These are phyloP conservation scores for Rhizopus delemar DNA, from an alignment of 371 early-diverging fungal genomes.

Conservation along the genomic window DNA sequence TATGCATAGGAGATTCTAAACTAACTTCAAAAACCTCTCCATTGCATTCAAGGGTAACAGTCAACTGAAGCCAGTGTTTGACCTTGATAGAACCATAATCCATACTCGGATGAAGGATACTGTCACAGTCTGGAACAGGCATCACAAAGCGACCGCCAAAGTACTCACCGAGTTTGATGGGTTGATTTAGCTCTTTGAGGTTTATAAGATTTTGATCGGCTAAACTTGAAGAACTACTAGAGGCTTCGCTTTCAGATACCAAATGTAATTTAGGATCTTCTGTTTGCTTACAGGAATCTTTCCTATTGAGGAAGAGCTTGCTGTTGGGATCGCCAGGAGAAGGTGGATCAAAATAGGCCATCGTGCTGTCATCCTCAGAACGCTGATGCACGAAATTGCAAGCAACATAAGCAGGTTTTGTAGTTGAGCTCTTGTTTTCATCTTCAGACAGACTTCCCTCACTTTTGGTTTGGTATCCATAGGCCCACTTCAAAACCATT, in stretches of 20 bases:
- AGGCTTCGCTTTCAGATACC: no score
- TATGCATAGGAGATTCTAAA: slow-evolving; percentile 35
- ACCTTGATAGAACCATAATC: slow-evolving; percentile 29
- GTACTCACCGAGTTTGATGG: slow-evolving; percentile 31
- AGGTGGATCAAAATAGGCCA: slow-evolving; percentile 19
- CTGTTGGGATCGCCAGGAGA: background rate
- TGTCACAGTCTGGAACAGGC: slow-evolving; percentile 39
- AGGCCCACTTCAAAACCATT: slow-evolving; percentile 44
- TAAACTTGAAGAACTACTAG: no score
- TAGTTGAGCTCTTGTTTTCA: slow-evolving; percentile 7
- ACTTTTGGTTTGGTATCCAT: background rate
- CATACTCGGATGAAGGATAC: slow-evolving; percentile 36
- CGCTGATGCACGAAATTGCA: slow-evolving; percentile 11
- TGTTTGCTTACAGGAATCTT: background rate
- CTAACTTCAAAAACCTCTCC: slow-evolving; percentile 28
- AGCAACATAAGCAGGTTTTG: background rate
- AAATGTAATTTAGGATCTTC: background rate
- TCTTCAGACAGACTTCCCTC: slow-evolving; percentile 2
- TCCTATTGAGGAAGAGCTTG: background rate
- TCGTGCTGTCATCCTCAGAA: background rate
- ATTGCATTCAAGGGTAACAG: slow-evolving; percentile 28
- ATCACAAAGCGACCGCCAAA: slow-evolving; percentile 43
- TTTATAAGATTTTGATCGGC: slow-evolving; percentile 17
- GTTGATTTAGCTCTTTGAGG: slow-evolving; percentile 36
- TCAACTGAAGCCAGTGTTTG: slow-evolving; percentile 35